Conservation (phyloP, 2,329 filamentous ascomycete genomes). For the Thermomyces lanuginosus region DNA sequence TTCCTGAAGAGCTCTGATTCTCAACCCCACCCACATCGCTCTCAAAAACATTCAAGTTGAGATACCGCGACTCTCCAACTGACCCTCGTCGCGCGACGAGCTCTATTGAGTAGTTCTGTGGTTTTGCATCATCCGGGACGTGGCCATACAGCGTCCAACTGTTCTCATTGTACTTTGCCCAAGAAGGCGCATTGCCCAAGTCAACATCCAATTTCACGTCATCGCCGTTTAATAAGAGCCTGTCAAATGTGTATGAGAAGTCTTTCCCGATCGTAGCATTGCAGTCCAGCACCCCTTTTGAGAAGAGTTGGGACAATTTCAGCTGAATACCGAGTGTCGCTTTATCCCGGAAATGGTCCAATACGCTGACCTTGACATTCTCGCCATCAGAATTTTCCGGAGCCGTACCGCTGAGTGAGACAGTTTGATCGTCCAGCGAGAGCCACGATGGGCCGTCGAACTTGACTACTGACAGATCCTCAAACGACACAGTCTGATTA, state of each 20-base stretch:
- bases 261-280: constrained; percentile 34
- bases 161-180: constrained; percentile 34
- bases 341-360: constrained; percentile 43
- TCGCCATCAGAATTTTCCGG: constrained; percentile 41
- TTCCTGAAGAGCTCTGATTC: constrained; percentile 9
- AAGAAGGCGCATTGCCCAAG: constrained; percentile 27
- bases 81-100: constrained; percentile 28
- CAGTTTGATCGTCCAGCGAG: constrained; percentile 43
- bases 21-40: constrained; percentile 8
- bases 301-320: constrained; percentile 29
- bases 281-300: constrained; percentile 27
- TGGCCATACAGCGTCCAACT: constrained; percentile 32
- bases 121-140: constrained; percentile 27
- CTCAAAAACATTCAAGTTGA: constrained; percentile 25
- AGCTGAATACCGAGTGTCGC: constrained; percentile 42
- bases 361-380: constrained; percentile 46
- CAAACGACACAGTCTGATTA: constrained; percentile 32
- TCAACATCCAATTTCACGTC: constrained; percentile 29
- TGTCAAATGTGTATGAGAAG: constrained; percentile 34
- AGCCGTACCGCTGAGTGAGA: constrained; percentile 49
- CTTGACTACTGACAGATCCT: constrained; percentile 37
- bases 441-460: constrained; percentile 53
- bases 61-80: constrained; percentile 26
- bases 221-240: constrained; percentile 25
- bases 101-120: constrained; percentile 26